These are phyloP conservation scores for Ichthyophthirius multifiliis DNA, from an alignment of 169 alveolate species.

Conservation along the genomic window DNA sequence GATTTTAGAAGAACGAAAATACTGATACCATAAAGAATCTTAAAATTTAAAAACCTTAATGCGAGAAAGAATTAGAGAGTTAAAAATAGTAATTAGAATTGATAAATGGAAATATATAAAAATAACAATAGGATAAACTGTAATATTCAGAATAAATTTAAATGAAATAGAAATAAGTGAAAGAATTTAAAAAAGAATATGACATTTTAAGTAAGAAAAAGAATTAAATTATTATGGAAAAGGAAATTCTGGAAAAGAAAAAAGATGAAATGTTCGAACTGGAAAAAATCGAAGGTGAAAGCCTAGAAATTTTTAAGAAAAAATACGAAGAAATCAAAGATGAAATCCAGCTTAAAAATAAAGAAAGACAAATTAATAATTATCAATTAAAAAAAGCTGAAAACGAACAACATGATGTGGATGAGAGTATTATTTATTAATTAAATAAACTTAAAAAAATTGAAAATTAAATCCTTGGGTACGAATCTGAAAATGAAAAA, in stretches of 20 bases:
- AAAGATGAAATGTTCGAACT: not conserved
- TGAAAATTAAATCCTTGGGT: constrained; percentile 56
- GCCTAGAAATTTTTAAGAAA: constrained; percentile 27
- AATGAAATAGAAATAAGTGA: not conserved
- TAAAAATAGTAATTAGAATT: constrained; percentile 31
- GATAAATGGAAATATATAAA: constrained; percentile 42
- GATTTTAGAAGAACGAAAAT: constrained; percentile 11
- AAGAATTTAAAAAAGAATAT: constrained; percentile 29
- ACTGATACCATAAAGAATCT: not conserved
- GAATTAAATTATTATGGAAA: constrained; percentile 23
- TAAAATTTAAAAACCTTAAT: not conserved
- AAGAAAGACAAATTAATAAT: constrained; percentile 45
- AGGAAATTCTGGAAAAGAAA: constrained; percentile 25
- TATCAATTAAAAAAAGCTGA: constrained; percentile 54
- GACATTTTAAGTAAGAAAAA: constrained; percentile 15
- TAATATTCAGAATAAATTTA: constrained; percentile 13
- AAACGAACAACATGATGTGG: constrained; percentile 51
- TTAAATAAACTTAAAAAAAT: constrained; percentile 50
- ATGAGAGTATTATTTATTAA: constrained; percentile 38
- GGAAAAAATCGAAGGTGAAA: constrained; percentile 35
- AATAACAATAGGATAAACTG: constrained; percentile 26
- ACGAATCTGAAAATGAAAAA: constrained; percentile 49
- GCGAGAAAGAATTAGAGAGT: constrained; percentile 44
- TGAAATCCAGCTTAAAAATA: constrained; percentile 46
- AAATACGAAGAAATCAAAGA: constrained; percentile 24